phyloP scores from a whole-genome alignment of 768 basidiomycete genomes.

The Pisolithus tinctorius region DNA sequence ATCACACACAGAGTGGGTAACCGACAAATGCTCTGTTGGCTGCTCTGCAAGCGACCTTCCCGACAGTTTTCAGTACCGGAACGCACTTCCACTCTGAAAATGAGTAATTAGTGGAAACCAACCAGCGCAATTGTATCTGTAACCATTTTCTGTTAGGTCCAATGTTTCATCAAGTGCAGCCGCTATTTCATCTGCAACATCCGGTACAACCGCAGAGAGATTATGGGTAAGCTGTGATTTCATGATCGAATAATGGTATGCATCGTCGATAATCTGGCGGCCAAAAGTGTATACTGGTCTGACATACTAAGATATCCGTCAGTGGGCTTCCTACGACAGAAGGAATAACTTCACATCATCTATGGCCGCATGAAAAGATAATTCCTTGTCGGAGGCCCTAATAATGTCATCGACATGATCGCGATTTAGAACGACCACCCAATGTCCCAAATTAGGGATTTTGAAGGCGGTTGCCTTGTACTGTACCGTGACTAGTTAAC shows the following conservation, averaged over 20 bases:
- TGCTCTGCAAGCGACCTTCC: not conserved
- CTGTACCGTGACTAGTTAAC: not conserved
- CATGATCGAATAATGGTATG: not conserved
- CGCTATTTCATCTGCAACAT: not conserved
- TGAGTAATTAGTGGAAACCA: not conserved
- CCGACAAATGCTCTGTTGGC: not conserved
- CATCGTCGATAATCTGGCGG: not conserved
- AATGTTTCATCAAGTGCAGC: not conserved
- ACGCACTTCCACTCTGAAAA: not conserved
- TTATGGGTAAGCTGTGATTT: not conserved
- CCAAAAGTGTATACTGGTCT: not conserved
- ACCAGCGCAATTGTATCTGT: too few relatives aligned
- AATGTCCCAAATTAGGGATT: not conserved
- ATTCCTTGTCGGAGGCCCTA: not conserved
- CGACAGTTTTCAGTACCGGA: not conserved
- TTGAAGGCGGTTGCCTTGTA: not conserved
- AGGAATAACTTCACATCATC: not conserved
- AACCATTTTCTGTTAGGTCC: not conserved
- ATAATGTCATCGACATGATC: not conserved
- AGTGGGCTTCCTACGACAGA: not conserved
- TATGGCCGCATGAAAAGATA: not conserved
- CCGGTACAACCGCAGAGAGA: not conserved
- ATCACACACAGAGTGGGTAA: not conserved
- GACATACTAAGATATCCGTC: not conserved
- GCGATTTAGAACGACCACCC: not conserved